Base-by-base conservation (phyloP, 2,329 filamentous ascomycete genomes). In the Verticillium nubilum region DNA sequence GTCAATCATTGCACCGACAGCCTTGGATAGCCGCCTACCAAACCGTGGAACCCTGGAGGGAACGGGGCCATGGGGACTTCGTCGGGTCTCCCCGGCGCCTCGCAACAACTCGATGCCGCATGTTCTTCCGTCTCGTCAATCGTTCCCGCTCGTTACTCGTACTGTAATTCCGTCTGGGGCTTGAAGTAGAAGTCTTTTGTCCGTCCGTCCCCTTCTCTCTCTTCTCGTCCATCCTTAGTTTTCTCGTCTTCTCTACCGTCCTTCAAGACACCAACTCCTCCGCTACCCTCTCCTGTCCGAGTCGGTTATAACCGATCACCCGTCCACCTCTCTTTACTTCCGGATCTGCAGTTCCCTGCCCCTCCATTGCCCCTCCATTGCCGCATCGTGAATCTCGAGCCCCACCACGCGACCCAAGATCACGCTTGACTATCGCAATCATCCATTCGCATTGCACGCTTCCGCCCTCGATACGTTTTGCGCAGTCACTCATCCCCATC, bases 21-120 rank as follows among this genome's bases (percentile, higher is more conserved):
- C 57, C 57, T 62, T 37, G 50, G 60, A 63, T 60, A 63, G 58
- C 61, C 60, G 53, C 57, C 50, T 62, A 60, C 61, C 61, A 60
- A 62, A 62, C 31, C 61, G 60, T 57, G 59, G 59, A 57, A 55
- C 61, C 57, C 50, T 56, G 47, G 50, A 29, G 52, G 10, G 9
- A 28, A 29, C n/a, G 37, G 37, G 37, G 37, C 17, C 37, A 57
- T 27, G 15, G 33, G 50, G 55, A 23, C 17, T 29, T 42, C 25
- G 25, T 47, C 37, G 37, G 37, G 37, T 47, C 37, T 47, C n/a
- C 37, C 37, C 37, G 37, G 37, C 37, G 37, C 37, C 37, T 47
- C 19, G 37, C 37, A 47, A 47, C 37, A 23, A 47, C 37, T 47
- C 19, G 37, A 47, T 47, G 37, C 37, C 37, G 37, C 37, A 47